phyloP scores from a whole-genome alignment of 1,139 yeast species.

The Diutina siamensis region DNA sequence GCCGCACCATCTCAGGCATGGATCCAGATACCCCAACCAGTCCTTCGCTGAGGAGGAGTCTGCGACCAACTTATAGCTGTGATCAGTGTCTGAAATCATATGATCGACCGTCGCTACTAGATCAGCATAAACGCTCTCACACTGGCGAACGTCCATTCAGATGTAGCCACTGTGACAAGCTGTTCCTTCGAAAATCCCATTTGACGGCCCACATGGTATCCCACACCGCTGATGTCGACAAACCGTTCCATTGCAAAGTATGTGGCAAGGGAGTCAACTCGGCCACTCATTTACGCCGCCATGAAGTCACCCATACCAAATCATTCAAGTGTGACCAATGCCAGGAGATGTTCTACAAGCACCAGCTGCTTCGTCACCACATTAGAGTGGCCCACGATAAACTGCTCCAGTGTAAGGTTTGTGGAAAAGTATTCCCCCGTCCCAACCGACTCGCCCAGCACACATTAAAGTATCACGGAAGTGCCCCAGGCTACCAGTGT shows the following conservation, averaged over 20 bases:
- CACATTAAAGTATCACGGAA: slow-evolving; percentile 46
- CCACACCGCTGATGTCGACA: slow-evolving; percentile 41
- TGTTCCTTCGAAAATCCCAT: slow-evolving; percentile 71
- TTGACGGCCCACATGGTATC: slow-evolving; percentile 62
- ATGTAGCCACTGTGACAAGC: slow-evolving; percentile 54
- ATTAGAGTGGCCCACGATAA: slow-evolving; percentile 49
- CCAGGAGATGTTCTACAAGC: slow-evolving; percentile 57
- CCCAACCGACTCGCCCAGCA: slow-evolving; percentile 56
- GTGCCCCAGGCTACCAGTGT: slow-evolving; percentile 48
- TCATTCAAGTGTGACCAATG: slow-evolving; percentile 64
- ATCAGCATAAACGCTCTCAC: slow-evolving; percentile 74
- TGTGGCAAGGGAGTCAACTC: slow-evolving; percentile 84
- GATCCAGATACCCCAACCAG: not conserved
- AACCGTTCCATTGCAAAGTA: slow-evolving; percentile 62
- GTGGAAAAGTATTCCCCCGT: slow-evolving; percentile 47
- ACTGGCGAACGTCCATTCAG: slow-evolving; percentile 67
- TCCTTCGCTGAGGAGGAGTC: not conserved
- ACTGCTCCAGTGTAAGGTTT: slow-evolving; percentile 40
- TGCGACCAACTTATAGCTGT: slow-evolving; percentile 33
- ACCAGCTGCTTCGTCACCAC: slow-evolving; percentile 71
- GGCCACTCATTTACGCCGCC: slow-evolving; percentile 72
- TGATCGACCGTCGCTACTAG: slow-evolving; percentile 68
- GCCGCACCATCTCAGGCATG: not conserved
- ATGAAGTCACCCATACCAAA: slow-evolving; percentile 66
- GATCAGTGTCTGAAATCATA: slow-evolving; percentile 68